Conservation (phyloP, 495 filamentous ascomycete species). For the Penicillium diatomitis region DNA sequence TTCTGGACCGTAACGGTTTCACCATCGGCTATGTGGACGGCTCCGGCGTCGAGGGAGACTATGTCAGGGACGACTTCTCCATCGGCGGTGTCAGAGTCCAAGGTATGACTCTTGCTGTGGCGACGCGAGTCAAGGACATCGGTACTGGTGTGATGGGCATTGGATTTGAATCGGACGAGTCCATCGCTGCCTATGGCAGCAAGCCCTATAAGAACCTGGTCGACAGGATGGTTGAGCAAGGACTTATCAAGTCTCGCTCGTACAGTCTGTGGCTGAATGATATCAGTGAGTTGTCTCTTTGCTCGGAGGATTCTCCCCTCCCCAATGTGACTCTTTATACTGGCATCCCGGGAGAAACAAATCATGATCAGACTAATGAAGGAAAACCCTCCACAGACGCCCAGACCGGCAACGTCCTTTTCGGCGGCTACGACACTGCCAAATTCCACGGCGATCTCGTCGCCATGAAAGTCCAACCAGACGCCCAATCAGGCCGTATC, state of each 20-base stretch:
- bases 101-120: neutral
- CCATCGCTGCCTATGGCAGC: neutral
- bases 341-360: no score
- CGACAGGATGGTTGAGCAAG: neutral
- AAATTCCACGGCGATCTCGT: neutral
- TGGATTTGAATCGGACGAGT: neutral
- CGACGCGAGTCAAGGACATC: neutral
- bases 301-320: no score
- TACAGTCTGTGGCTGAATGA: constrained; percentile 1
- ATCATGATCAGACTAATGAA: no score
- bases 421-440: neutral
- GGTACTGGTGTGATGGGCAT: neutral
- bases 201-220: neutral
- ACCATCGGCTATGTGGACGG: neutral
- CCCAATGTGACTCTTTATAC: no score
- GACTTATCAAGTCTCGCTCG: neutral
- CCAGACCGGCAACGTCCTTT: neutral
- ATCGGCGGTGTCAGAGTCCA: neutral
- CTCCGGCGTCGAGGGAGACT: neutral
- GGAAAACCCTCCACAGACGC: neutral
- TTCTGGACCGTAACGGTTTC: neutral
- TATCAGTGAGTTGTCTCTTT: neutral
- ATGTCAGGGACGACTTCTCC: neutral
- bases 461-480: neutral
- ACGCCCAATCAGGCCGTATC: neutral